These are phyloP conservation scores for Penicillium sumatraense DNA, from an alignment of 2,329 filamentous ascomycete genomes.

Conservation along the genomic window DNA sequence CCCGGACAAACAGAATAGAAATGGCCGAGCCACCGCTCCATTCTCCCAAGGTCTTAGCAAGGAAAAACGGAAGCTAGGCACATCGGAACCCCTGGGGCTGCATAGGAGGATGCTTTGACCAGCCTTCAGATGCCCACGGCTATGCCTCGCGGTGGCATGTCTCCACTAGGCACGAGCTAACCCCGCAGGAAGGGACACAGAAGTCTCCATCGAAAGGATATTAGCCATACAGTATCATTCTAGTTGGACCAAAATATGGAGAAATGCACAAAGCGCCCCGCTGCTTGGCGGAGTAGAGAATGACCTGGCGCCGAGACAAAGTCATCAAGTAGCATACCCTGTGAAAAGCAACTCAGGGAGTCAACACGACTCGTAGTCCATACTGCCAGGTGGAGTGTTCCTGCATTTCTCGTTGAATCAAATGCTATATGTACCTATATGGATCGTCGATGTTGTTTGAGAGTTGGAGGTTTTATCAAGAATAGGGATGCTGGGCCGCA, in stretches of 20 bases:
- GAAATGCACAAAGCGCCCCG: not conserved
- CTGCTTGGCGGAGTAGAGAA: conserved; percentile 17
- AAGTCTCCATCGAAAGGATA: not conserved
- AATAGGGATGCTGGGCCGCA: not conserved
- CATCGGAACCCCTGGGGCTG: conserved; percentile 12
- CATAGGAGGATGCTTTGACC: conserved; percentile 5
- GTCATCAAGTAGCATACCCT: not conserved
- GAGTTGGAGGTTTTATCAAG: not conserved
- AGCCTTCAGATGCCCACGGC: conserved; percentile 3
- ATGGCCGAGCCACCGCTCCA: conserved; percentile 6
- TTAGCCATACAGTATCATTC: not conserved
- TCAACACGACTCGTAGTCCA: not conserved
- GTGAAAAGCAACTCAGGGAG: not conserved
- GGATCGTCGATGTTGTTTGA: not conserved
- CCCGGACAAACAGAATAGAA: not conserved
- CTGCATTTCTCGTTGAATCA: not conserved
- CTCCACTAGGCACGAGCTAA: conserved; percentile 13
- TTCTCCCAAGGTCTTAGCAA: conserved; percentile 1
- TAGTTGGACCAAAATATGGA: conserved; percentile 9
- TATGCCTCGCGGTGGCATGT: conserved; percentile 7
- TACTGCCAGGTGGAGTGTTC: not conserved
- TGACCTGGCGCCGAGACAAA: conserved; percentile 16
- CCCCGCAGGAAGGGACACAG: conserved; percentile 20
- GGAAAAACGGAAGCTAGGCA: conserved; percentile 3
- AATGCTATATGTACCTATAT: not conserved